Conservation (phyloP, 1,284 basidiomycete species). For the Anthracocystis walkeri region DNA sequence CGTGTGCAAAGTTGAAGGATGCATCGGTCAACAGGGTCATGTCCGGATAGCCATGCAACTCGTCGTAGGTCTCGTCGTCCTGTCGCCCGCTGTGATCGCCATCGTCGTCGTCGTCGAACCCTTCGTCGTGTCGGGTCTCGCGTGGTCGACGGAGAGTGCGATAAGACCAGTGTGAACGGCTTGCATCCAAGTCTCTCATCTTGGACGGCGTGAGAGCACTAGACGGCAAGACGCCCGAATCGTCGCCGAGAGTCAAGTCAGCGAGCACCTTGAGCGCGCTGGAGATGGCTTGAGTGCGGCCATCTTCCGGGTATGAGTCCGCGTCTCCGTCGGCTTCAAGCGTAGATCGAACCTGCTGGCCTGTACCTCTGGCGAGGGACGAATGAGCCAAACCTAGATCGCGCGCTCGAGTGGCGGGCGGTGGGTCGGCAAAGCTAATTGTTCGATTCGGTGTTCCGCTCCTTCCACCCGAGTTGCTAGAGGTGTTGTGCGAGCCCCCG, state of each 20-base stretch:
- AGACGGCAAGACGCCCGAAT: slow-evolving; percentile 4
- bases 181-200: slow-evolving; percentile 23
- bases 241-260: slow-evolving; percentile 44
- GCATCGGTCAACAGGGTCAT: slow-evolving; percentile 78
- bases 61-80: slow-evolving; percentile 47
- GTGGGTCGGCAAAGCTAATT: slow-evolving; percentile 50
- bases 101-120: slow-evolving; percentile 8
- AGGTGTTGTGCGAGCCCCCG: slow-evolving; percentile 23
- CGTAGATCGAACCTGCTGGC: slow-evolving; percentile 10
- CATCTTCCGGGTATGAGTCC: slow-evolving; percentile 19
- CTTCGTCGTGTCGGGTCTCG: slow-evolving; percentile 16
- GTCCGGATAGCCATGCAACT: slow-evolving; percentile 49
- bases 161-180: slow-evolving; percentile 49
- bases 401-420: slow-evolving; percentile 24
- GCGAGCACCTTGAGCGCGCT: slow-evolving; percentile 38
- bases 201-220: slow-evolving; percentile 18
- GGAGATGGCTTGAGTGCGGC: slow-evolving; percentile 40
- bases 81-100: slow-evolving; percentile 20
- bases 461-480: slow-evolving; percentile 17
- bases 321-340: slow-evolving; percentile 6
- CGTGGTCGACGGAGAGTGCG: slow-evolving; percentile 38
- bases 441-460: slow-evolving; percentile 48
- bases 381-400: slow-evolving; percentile 34
- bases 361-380: slow-evolving; percentile 5
- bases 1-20: slow-evolving; percentile 91